Evolutionary conservation across 441 rosid genomes (phyloP).

Genomic region (Euphorbia corollata): DNA sequence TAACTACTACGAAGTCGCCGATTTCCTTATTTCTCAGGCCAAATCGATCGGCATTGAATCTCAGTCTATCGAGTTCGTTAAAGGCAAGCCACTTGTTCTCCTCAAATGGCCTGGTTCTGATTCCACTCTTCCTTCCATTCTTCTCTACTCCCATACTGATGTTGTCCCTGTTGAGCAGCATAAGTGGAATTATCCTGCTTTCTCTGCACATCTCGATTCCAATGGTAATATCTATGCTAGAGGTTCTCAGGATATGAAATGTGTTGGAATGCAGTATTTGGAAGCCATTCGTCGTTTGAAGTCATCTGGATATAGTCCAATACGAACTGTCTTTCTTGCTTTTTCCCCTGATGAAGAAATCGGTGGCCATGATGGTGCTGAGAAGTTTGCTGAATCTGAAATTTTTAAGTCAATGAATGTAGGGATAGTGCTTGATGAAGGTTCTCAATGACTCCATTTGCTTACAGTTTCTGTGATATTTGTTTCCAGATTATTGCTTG

Average conservation of each 20-base stretch:
- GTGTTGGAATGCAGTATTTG: conserved; percentile 89
- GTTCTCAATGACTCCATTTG: conserved; percentile 23
- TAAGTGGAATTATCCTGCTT: conserved; percentile 76
- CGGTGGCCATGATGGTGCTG: conserved; percentile 80
- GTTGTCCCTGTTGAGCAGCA: conserved; percentile 72
- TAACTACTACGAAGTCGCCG: conserved; percentile 45
- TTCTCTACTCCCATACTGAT: conserved; percentile 92
- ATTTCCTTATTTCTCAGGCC: conserved; percentile 61
- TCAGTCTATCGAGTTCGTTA: conserved; percentile 50
- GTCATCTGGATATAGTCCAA: conserved; percentile 48
- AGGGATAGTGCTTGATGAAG: conserved; percentile 85
- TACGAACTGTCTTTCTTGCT: conserved; percentile 62
- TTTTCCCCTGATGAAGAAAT: conserved; percentile 93
- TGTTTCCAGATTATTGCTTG: background rate
- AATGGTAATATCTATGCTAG: conserved; percentile 65
- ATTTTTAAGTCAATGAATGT: conserved; percentile 57
- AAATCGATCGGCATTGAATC: conserved; percentile 53
- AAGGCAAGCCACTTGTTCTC: conserved; percentile 61
- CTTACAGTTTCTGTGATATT: background rate
- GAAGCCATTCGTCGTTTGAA: conserved; percentile 75
- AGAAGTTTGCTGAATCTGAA: conserved; percentile 55
- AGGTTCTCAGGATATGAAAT: conserved; percentile 98
- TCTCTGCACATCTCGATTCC: conserved; percentile 68
- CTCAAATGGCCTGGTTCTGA: conserved; percentile 73
- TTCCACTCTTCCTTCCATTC: conserved; percentile 55